phyloP scores from a whole-genome alignment of 495 filamentous ascomycete species.

The Neurospora discreta region DNA sequence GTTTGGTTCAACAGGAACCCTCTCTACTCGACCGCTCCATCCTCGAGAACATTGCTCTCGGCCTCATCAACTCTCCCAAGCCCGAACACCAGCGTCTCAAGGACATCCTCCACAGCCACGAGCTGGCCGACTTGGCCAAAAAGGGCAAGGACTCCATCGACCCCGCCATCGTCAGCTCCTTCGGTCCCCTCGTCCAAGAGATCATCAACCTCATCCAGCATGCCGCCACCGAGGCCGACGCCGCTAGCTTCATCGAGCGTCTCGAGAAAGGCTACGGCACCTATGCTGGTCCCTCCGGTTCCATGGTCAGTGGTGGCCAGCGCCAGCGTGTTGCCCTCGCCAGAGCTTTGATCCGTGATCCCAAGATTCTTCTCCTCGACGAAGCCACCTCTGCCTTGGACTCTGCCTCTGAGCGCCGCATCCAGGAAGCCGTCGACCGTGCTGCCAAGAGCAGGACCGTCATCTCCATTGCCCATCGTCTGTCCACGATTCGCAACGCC shows the following conservation, averaged over 20 bases:
- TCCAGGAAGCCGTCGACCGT: constrained; percentile 77
- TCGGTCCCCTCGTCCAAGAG: constrained; percentile 30
- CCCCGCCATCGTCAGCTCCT: not conserved
- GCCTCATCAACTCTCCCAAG: constrained; percentile 71
- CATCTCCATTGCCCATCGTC: constrained; percentile 84
- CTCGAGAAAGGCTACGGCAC: constrained; percentile 83
- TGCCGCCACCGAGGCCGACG: constrained; percentile 78
- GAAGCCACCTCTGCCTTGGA: constrained; percentile 87
- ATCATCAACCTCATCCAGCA: constrained; percentile 56
- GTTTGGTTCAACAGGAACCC: constrained; percentile 71
- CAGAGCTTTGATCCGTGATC: constrained; percentile 76
- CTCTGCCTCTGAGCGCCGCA: constrained; percentile 83
- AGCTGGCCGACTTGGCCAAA: constrained; percentile 7
- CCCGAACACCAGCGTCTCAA: constrained; percentile 43
- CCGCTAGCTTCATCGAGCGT: constrained; percentile 72
- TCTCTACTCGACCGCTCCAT: constrained; percentile 74
- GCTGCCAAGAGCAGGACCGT: constrained; percentile 77
- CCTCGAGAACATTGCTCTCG: constrained; percentile 68
- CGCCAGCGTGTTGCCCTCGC: constrained; percentile 80
- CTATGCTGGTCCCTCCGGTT: constrained; percentile 80
- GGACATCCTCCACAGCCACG: constrained; percentile 4
- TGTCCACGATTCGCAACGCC: constrained; percentile 88
- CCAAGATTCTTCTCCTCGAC: constrained; percentile 78
- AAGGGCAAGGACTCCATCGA: constrained; percentile 7
- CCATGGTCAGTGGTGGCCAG: constrained; percentile 80